Percentiles rank a stretch among this genome's conserved stretches.
These are phyloP conservation scores for Cardiospermum halicacabum DNA, from an alignment of 345 rosid genomes.

Conservation along the genomic window DNA sequence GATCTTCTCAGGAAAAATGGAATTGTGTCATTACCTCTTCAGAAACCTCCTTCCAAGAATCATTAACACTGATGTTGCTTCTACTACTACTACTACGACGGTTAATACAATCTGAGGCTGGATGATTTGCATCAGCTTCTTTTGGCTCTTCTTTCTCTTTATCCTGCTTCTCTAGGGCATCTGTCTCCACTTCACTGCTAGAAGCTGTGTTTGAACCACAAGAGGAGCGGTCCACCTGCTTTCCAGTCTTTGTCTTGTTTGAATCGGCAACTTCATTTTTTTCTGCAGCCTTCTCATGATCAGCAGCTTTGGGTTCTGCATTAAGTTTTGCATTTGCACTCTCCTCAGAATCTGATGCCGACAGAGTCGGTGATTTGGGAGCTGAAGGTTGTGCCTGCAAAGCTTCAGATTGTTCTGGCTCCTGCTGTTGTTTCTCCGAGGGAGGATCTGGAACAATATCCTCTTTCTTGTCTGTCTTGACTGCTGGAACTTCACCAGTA, in stretches of 20 bases:
- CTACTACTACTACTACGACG: slow-evolving; percentile 61
- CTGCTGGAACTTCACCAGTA: slow-evolving; percentile 29
- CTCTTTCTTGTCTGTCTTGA: slow-evolving; percentile 30
- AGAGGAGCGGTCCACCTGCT: slow-evolving; percentile 83
- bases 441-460: slow-evolving; percentile 29
- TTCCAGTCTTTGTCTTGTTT: slow-evolving; percentile 49
- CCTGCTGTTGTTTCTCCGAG: slow-evolving; percentile 35
- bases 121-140: slow-evolving; percentile 49
- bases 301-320: slow-evolving; percentile 28
- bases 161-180: slow-evolving; percentile 56
- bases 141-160: slow-evolving; percentile 42
- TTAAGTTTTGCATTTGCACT: slow-evolving; percentile 39
- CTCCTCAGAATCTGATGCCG: slow-evolving; percentile 55
- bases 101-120: slow-evolving; percentile 35
- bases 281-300: slow-evolving; percentile 32
- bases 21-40: slow-evolving; percentile 50
- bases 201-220: slow-evolving; percentile 90
- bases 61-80: slow-evolving; percentile 43
- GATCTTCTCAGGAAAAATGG: neutral
- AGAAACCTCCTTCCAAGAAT: slow-evolving; percentile 88
- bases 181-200: slow-evolving; percentile 77
- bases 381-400: slow-evolving; percentile 50
- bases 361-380: slow-evolving; percentile 42
- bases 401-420: slow-evolving; percentile 43
- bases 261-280: slow-evolving; percentile 49